Evolutionary conservation across 805 yeast genomes (phyloP).

Genomic region (Starmera dryadoides): DNA sequence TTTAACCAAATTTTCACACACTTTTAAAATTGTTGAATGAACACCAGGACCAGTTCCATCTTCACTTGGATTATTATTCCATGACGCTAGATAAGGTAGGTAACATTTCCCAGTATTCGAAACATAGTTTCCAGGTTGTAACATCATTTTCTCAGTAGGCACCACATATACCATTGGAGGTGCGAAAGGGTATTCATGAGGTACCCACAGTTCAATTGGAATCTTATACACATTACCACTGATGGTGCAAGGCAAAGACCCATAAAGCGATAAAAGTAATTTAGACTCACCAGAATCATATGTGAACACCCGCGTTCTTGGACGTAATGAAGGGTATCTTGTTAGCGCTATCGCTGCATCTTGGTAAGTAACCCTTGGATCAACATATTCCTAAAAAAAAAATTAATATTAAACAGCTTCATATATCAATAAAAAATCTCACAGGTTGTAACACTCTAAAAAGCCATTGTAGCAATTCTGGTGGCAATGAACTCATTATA

Average conservation of each 20-base stretch:
- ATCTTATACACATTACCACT: conserved; percentile 27
- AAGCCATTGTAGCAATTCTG: conserved; percentile 45
- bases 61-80: conserved; percentile 31
- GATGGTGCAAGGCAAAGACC: conserved; percentile 36
- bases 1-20: conserved; percentile 22
- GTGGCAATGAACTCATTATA: conserved; percentile 9
- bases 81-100: conserved; percentile 57
- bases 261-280: conserved; percentile 58
- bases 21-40: conserved; percentile 13
- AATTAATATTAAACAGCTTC: background rate
- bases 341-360: conserved; percentile 54
- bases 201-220: conserved; percentile 74
- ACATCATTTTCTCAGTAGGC: conserved; percentile 38
- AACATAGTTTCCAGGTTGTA: conserved; percentile 56
- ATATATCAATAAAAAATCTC: conserved; percentile 7
- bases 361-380: conserved; percentile 52
- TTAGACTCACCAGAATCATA: conserved; percentile 50
- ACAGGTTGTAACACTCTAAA: conserved; percentile 47
- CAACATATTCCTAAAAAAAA: conserved; percentile 38
- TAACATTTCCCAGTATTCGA: conserved; percentile 68
- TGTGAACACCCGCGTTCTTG: conserved; percentile 62
- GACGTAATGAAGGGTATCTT: conserved; percentile 44
- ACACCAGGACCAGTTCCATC: conserved; percentile 37
- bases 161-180: conserved; percentile 64
- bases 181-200: conserved; percentile 57